Evolutionary conservation across 805 yeast genomes (phyloP).

Genomic region (Candida ficus): DNA sequence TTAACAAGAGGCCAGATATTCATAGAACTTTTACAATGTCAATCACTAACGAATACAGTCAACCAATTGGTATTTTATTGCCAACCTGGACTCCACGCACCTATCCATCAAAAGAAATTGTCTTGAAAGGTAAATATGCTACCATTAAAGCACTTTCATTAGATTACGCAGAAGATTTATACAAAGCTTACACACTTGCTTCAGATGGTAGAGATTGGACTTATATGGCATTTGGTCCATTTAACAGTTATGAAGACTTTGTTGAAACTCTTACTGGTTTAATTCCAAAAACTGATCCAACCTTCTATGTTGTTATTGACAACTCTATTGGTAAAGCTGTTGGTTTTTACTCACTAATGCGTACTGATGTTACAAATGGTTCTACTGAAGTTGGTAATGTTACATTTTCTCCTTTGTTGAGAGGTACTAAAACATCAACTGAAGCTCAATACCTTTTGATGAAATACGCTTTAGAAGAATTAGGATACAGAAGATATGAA

Average conservation of each 20-base stretch:
- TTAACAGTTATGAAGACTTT: neutral
- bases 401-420: neutral
- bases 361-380: conserved; percentile 1
- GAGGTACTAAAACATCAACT: neutral
- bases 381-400: conserved; percentile 5
- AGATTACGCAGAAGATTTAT: neutral
- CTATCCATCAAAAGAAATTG: neutral
- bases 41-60: too few relatives aligned
- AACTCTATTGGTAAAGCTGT: neutral
- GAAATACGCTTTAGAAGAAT: conserved; percentile 2
- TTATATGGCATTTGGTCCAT: conserved; percentile 3
- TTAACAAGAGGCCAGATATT: too few relatives aligned
- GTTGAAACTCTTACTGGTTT: neutral
- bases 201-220: neutral
- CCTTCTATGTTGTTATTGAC: conserved; percentile 1
- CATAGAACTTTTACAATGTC: too few relatives aligned
- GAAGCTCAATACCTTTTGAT: conserved; percentile 6
- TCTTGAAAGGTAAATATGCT: neutral
- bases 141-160: neutral
- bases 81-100: neutral
- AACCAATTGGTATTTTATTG: neutral
- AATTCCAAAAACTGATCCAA: neutral
- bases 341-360: conserved; percentile 2
- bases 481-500: conserved; percentile 7
- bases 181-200: neutral